Percentiles rank a stretch among this genome's conserved stretches.
Evolutionary conservation across 495 filamentous ascomycete species (phyloP).

Genomic region (Diplogelasinospora grovesii): DNA sequence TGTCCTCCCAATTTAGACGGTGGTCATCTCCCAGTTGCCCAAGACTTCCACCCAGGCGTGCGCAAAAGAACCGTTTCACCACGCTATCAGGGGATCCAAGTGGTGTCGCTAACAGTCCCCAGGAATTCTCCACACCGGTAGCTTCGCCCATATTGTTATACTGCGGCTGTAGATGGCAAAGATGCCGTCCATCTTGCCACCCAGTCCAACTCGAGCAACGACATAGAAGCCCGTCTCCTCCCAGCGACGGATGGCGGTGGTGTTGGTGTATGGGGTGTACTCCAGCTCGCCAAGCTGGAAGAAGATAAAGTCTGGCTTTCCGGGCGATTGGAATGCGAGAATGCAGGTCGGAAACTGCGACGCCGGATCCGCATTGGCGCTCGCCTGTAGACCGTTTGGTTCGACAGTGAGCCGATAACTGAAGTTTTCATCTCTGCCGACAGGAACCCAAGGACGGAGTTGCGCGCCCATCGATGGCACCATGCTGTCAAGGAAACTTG

Average conservation of each 20-base stretch:
- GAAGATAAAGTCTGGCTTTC: neutral
- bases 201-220: neutral
- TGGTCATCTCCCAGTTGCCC: neutral
- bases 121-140: neutral
- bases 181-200: neutral
- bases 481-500: neutral
- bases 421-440: neutral
- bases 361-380: neutral
- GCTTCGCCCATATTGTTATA: neutral
- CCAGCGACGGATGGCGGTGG: neutral
- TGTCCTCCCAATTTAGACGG: neutral
- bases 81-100: neutral
- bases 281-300: slow-evolving; percentile 1
- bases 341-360: neutral
- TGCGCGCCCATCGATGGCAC: neutral
- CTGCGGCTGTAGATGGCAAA: neutral
- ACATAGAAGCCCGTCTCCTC: neutral
- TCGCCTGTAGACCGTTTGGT: neutral
- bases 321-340: neutral
- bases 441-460: neutral
- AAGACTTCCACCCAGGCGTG: neutral
- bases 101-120: neutral
- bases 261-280: neutral
- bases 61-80: neutral
- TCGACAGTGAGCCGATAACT: neutral